These are phyloP conservation scores for Arctium minus DNA, from an alignment of 129 eudicot species.

Conservation along the genomic window DNA sequence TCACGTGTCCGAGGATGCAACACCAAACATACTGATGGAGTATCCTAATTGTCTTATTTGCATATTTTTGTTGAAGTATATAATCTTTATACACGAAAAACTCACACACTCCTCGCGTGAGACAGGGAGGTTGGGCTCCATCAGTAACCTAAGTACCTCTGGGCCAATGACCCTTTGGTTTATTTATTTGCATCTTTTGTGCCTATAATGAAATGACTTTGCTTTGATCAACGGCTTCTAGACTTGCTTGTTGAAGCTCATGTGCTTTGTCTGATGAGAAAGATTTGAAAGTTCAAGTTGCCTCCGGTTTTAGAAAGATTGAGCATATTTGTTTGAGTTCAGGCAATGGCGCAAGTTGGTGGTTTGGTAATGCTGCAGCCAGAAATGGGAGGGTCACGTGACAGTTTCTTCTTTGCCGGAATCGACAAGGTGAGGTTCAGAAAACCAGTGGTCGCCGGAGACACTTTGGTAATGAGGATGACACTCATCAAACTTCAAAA, in stretches of 20 bases:
- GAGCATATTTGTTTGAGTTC: background rate
- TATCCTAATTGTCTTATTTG: background rate
- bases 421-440: slow-evolving; percentile 85
- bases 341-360: slow-evolving; percentile 96
- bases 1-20: too few species aligned
- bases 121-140: background rate
- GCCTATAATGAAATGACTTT: background rate
- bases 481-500: slow-evolving; percentile 71
- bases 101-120: background rate
- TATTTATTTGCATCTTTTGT: background rate
- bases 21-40: background rate
- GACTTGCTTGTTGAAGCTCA: background rate
- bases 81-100: too few species aligned
- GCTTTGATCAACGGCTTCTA: background rate
- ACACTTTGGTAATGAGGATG: slow-evolving; percentile 85
- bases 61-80: background rate
- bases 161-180: background rate
- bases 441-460: slow-evolving; percentile 82
- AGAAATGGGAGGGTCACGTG: slow-evolving; percentile 72
- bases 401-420: slow-evolving; percentile 88
- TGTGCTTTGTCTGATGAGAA: background rate
- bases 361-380: slow-evolving; percentile 85
- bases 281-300: background rate
- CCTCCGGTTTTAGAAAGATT: background rate
- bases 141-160: too few species aligned